Evolutionary conservation across 768 basidiomycete genomes (phyloP).

Genomic region (Cyclocybe cylindracea): DNA sequence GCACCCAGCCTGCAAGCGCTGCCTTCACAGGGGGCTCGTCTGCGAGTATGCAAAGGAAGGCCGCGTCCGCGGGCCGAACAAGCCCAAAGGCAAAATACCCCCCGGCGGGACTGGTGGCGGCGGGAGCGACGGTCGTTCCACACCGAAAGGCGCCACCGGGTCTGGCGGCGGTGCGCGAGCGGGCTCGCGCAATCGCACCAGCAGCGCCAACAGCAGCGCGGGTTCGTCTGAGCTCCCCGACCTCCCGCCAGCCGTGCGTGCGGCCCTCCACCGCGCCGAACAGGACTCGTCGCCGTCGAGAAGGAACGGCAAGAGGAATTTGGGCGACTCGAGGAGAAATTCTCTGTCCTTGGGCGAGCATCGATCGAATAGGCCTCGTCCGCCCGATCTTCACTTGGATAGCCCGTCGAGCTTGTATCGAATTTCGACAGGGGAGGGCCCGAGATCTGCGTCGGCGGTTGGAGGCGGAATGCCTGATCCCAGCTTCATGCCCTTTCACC

Average conservation of each 20-base stretch:
- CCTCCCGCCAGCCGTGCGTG: conserved; percentile 1
- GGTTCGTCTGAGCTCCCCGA: conserved; percentile 21
- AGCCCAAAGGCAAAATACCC: conserved; percentile 38
- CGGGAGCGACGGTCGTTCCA: background rate
- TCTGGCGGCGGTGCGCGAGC: conserved; percentile 5
- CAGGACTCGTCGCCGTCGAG: conserved; percentile 6
- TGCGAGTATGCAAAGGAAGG: conserved; percentile 74
- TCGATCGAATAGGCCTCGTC: conserved; percentile 26
- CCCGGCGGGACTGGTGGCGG: background rate
- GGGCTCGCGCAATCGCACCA: conserved; percentile 19
- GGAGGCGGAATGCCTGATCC: background rate
- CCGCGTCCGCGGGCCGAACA: conserved; percentile 62
- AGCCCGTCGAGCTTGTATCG: conserved; percentile 17
- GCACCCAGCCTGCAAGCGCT: conserved; percentile 69
- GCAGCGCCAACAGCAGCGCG: conserved; percentile 14
- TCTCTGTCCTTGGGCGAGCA: conserved; percentile 24
- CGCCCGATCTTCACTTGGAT: conserved; percentile 30
- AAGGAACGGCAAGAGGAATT: background rate
- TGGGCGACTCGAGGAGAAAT: conserved; percentile 9
- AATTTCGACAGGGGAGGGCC: background rate
- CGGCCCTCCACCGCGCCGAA: background rate
- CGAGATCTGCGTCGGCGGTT: background rate
- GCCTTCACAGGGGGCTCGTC: conserved; percentile 51
- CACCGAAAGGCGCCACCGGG: conserved; percentile 7
- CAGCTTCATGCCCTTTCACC: background rate